Base-by-base conservation (phyloP, 2,329 filamentous ascomycete species). In the Aspergillus chevalieri region DNA sequence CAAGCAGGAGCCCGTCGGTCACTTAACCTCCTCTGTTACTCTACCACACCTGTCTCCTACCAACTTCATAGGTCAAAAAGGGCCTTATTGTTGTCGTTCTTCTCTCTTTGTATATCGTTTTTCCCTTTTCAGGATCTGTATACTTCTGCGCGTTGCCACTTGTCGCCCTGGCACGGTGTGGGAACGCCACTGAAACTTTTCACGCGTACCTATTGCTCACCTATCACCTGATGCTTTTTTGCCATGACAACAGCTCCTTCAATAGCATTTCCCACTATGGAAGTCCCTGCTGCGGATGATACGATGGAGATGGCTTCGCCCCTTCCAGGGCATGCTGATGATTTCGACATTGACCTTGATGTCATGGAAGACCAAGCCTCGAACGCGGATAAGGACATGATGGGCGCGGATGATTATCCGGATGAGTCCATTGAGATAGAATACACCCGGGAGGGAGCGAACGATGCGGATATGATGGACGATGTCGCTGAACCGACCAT, bases 281-380 rank as follows among this genome's bases (percentile, higher is more conserved):
- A 73, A 47, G 57, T 63, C 12, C 60, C 65, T 30, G 54, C 57
- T 15, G 50, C 66, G 43, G 73, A 74, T 49, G 73, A 77, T 47
- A 70, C 59, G 43, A 72, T 73, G 68, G 70, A 73, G 52, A 67
- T 73, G 68, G 64, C 65, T 9, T 69, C 66, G 38, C 68, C 68
- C 28, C 69, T 69, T 39, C 61, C 69, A 26, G 66, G 65, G 3
- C 65, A 69, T 47, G 71, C 72, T 45, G 78, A 80, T 57, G 74
- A 74, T 71, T 84, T 60, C 71, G 78, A 59, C 72, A 81, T 85
- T 52, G 81, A 85, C 56, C 73, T 84, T 52, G 80, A 82, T 56
- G 63, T 77, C 52, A 68, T 72, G 59, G 65, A 84, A 51, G 78
- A 82, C 56, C 77, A 82, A 55, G 73, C 75, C 50, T 80, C 82